Evolutionary conservation across 2,329 filamentous ascomycete genomes (phyloP), one percentile per base, ranked within the genome.

Genomic region (Ophiostoma tasmaniense): DNA sequence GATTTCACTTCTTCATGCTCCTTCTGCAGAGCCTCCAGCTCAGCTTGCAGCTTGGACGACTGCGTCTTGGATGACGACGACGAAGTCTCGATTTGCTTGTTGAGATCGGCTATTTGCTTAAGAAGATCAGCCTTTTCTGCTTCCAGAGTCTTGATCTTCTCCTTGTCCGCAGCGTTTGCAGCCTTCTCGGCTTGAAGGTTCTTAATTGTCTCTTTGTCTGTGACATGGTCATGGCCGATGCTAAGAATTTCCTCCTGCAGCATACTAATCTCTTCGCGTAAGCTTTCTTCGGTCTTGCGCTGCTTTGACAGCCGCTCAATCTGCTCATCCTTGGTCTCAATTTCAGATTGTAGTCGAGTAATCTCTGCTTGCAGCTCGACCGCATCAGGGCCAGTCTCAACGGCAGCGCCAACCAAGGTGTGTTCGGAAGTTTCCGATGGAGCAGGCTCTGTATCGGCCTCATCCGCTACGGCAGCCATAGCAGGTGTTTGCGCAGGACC

Each of bases 261-360:
- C 3, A 86, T 88, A 74, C 96, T 92, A 70, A 97, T 90, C 78
- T 98, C 93, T 74, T 97, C 93, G 33, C 87, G 84, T 61, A 96
- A 81, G 25, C 89, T 89, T 68, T 94, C 91, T 69, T 95, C 91
- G 20, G 89, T 90, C 75, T 88, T 87, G 64, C 91, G 82, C 76
- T 90, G 89, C 69, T 86, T 85, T 33, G 86, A 85, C 5, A 97
- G 81, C 17, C 84, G 84, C 68, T 91, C 87, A 67, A 97, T 93
- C 52, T 88, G 87, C 1, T 83, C 82, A 72, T 93, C 89, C 75
- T 92, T 93, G 52, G 86, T 81, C n/a, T 78, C 76, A 68, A 89
- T 76, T 72, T 87, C 80, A 50, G 82, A 80, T 73, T 82, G 83
- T 22, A 88, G 79, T 37, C 80, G 80, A 0, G 77, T 73, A 28